Base-by-base conservation (phyloP, 768 basidiomycete genomes). In the Leccinum ochraceum region DNA sequence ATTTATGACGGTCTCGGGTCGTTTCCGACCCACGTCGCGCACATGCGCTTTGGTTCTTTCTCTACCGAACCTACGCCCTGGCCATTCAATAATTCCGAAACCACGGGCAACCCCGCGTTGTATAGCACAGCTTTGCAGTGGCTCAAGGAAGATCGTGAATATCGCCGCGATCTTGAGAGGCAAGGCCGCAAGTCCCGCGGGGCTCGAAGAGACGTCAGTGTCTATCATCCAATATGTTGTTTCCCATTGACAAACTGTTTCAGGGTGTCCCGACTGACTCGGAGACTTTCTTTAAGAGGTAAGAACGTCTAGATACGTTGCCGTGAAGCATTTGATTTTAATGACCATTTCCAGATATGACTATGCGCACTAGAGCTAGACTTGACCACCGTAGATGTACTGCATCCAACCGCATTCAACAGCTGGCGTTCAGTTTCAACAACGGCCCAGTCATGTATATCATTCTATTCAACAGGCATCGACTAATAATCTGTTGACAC, bases 11-110 rank as follows among this genome's bases (percentile, higher is more conserved):
- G 95, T 11, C 76, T 98, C 32, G 83, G 85, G 68, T 75, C 82
- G n/a, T 98, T 96, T 78, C 96, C 97, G 4, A 98, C 95, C 1
- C 93, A 96, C 69, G 80, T 98, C 61, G 86, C 87, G 5, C 97
- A 98, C 71, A 90, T 99, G 87, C 86, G 90, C 26, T 81, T 94
- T 52, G 97, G 97, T 4, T 76, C 79, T 13, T 86, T 95, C 57
- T 78, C 86, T 13, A 86, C 83, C 2, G 78, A 79, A 17, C 89
- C 91, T 3, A 82, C 84, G 14, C 69, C 85, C 7, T 98, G 95
- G 94, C 86, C 87, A 3, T 73, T 83, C n/a, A 62, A 73, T 8
- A 46, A 61, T 67, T 51, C 65, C 50, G 62, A 70, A 17, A 60
- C 70, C 1, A 71, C 79, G 5, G 62, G 26, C 22, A 57, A 56